Evolutionary conservation across 176 grass and related monocot species (phyloP), one percentile per base, ranked within the genome.

Genomic region (Triticum monococcum): DNA sequence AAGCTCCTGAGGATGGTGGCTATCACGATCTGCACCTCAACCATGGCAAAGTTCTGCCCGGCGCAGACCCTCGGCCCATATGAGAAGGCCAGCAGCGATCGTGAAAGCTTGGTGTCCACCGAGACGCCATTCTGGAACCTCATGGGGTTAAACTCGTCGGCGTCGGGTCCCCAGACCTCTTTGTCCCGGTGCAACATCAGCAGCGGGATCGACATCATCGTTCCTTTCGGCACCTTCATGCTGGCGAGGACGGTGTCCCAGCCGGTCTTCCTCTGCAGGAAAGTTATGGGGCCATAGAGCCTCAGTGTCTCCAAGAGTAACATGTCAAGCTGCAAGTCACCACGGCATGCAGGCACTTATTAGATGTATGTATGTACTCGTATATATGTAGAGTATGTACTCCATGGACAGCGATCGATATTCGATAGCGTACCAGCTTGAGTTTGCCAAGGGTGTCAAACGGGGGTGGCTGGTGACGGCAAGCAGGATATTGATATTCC

Each of bases 151-250:
- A 93, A 96, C 22, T 90, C 61, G 4, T 79, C 46, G 2, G 88
- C 94, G 46, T 96, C 91, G 1, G 68, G 24, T 17, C 89, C 94
- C 91, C 94, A 96, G 0, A 96, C 62, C 12, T 91, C 81, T 60
- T 56, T 86, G 78, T 86, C 87, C 6, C 87, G 73, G 13, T 93
- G 91, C 40, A 85, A 41, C 18, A 88, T 73, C 18, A 63, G 40
- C 1, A 93, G n/a, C 2, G 91, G 88, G 8, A 93, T 87, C 0
- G 35, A 26, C 12, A 93, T 36, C 12, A 18, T 5, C 0, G 78
- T 85, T 4, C 77, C 85, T 12, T 52, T n/a, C 0, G 81, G 88
- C 7, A 93, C 52, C 0, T n/a, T 30, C 50, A 86, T n/a, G 72
- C 28, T 17, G 7, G 41, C 37, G 12, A 90, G 35, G 8, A 28